phyloP scores from a whole-genome alignment of 2,329 filamentous ascomycete genomes.

The Teratosphaeria nubilosa region DNA sequence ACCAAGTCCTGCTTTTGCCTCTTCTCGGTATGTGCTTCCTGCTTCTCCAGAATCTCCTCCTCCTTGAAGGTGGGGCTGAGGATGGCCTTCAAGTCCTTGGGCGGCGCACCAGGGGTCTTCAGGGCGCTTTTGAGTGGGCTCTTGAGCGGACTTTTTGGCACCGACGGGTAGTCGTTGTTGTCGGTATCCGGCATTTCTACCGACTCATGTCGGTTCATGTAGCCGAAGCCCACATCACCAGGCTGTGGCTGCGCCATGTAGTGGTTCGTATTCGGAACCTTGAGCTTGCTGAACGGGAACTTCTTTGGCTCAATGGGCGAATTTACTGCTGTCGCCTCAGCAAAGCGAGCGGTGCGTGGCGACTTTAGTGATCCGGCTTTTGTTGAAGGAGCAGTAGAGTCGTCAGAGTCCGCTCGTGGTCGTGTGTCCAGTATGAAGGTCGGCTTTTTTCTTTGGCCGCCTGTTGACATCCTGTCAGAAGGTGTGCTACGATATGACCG shows the following conservation, averaged over 20 bases:
- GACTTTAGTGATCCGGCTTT: constrained; percentile 26
- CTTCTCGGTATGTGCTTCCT: constrained; percentile 70
- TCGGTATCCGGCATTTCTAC: constrained; percentile 46
- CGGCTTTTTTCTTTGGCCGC: constrained; percentile 34
- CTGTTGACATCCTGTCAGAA: constrained; percentile 33
- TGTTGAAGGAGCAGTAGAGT: constrained; percentile 14
- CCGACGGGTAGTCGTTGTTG: constrained; percentile 29
- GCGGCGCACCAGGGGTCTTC: constrained; percentile 75
- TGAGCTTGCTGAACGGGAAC: constrained; percentile 46
- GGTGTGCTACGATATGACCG: constrained; percentile 1
- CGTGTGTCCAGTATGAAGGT: constrained; percentile 33
- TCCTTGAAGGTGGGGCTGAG: constrained; percentile 86
- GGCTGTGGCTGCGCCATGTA: constrained; percentile 58
- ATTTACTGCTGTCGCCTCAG: constrained; percentile 68
- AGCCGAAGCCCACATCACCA: constrained; percentile 85
- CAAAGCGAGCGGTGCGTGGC: constrained; percentile 67
- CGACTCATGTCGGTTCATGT: constrained; percentile 54
- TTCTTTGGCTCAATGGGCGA: constrained; percentile 57
- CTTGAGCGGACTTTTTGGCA: constrained; percentile 65
- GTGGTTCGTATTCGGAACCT: constrained; percentile 43
- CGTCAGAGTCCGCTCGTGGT: constrained; percentile 26
- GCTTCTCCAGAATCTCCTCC: constrained; percentile 76
- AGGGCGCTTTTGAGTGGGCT: constrained; percentile 77
- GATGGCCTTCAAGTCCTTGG: constrained; percentile 53
- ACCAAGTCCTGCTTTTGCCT: constrained; percentile 82